Percentiles rank a stretch among this genome's conserved stretches.
Evolutionary conservation across 345 rosid genomes (phyloP).

Genomic region (Brassica rapa): DNA sequence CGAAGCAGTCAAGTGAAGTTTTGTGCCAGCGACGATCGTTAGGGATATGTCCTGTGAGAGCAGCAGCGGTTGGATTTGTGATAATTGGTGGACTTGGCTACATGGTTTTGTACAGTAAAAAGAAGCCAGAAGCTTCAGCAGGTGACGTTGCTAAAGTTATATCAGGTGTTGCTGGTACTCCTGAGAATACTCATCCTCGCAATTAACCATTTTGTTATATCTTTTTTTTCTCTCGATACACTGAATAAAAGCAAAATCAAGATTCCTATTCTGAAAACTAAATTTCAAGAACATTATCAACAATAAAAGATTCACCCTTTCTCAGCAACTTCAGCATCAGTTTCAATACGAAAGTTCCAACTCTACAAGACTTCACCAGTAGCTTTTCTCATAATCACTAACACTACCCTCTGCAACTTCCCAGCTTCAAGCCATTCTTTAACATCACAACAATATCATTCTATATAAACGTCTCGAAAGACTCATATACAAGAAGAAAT

Average conservation of each 20-base stretch:
- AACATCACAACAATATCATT: not conserved
- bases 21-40: constrained; percentile 24
- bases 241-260: constrained; percentile 50
- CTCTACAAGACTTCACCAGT: constrained; percentile 84
- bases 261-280: not conserved
- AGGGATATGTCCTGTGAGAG: constrained; percentile 47
- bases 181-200: constrained; percentile 55
- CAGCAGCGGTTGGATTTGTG: constrained; percentile 49
- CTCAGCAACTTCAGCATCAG: constrained; percentile 75
- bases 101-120: constrained; percentile 51
- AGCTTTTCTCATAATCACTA: constrained; percentile 84
- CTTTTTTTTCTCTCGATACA: constrained; percentile 61
- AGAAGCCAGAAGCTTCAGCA: constrained; percentile 54
- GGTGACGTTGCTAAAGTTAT: constrained; percentile 71
- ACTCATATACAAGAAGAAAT: not conserved
- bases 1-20: constrained; percentile 42
- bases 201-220: constrained; percentile 13
- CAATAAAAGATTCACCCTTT: constrained; percentile 55
- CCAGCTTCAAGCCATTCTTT: constrained; percentile 94
- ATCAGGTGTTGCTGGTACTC: constrained; percentile 41
- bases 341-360: constrained; percentile 89
- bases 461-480: not conserved
- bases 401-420: constrained; percentile 76
- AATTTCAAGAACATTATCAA: not conserved
- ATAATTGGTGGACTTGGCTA: constrained; percentile 50